Percentiles rank a stretch among this genome's conserved stretches.
Evolutionary conservation across 2,329 filamentous ascomycete genomes (phyloP).

Genomic region (Myriangium duriaei): DNA sequence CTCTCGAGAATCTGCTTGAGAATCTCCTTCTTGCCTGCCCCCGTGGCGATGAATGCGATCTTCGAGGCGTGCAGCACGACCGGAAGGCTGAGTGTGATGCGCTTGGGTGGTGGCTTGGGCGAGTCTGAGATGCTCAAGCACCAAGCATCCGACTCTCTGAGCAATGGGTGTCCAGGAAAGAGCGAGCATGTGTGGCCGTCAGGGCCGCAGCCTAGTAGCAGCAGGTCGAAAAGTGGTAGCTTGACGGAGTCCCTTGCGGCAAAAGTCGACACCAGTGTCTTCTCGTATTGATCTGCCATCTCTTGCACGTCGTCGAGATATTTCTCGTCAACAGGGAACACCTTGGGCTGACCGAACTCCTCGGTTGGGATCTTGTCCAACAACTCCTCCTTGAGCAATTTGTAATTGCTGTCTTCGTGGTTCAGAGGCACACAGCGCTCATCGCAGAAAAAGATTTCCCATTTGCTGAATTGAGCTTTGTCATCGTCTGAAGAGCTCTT

Average conservation of each 20-base stretch:
- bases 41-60: conserved; percentile 86
- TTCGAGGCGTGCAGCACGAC: conserved; percentile 78
- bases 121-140: conserved; percentile 85
- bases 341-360: conserved; percentile 51
- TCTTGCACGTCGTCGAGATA: conserved; percentile 72
- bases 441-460: conserved; percentile 98
- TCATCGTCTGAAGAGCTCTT: conserved; percentile 40
- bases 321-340: conserved; percentile 65
- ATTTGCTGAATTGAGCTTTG: conserved; percentile 64
- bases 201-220: conserved; percentile 85
- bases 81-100: conserved; percentile 85
- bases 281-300: conserved; percentile 86
- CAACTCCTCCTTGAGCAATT: conserved; percentile 72
- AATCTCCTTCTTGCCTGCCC: conserved; percentile 77
- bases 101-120: conserved; percentile 80
- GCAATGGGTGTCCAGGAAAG: conserved; percentile 78
- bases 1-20: conserved; percentile 84
- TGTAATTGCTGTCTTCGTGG: conserved; percentile 90
- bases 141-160: conserved; percentile 83
- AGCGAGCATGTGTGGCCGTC: conserved; percentile 96
- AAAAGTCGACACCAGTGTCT: conserved; percentile 72
- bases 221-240: conserved; percentile 85
- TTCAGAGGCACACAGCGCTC: conserved; percentile 89
- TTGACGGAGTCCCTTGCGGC: conserved; percentile 88
- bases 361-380: conserved; percentile 68